A percentile compares a stretch with the other conserved stretches of the same genome.
Conservation (phyloP, 1,139 yeast species). For the Cylindricascospora bacillispora region DNA sequence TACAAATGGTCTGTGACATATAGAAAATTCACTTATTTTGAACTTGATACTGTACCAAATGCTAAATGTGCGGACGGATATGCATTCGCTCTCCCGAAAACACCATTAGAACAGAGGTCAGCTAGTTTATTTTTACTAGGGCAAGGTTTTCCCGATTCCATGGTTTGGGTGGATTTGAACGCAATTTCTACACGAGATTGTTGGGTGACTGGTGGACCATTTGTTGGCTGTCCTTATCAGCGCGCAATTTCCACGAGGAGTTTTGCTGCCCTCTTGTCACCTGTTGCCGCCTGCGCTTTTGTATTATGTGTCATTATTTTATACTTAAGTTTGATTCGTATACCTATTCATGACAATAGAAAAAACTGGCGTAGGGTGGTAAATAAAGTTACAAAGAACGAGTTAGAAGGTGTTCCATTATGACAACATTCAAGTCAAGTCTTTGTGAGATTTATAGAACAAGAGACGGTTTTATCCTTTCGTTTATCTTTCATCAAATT, state of each 20-base stretch:
- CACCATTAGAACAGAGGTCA: constrained; percentile 35
- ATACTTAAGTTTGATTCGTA: constrained; percentile 27
- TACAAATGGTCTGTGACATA: constrained; percentile 37
- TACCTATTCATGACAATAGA: constrained; percentile 44
- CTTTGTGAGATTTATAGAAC: background rate
- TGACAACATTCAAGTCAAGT: too few species aligned
- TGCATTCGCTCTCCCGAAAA: constrained; percentile 44
- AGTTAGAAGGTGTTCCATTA: constrained; percentile 56
- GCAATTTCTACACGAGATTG: constrained; percentile 63
- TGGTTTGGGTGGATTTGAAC: constrained; percentile 74
- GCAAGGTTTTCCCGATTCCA: constrained; percentile 4
- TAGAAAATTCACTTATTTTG: constrained; percentile 36
- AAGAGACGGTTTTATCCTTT: too few species aligned
- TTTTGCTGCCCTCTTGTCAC: constrained; percentile 53
- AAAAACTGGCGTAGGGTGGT: constrained; percentile 41
- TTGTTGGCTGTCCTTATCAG: constrained; percentile 69
- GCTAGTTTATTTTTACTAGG: constrained; percentile 18
- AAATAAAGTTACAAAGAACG: constrained; percentile 33
- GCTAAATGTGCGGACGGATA: constrained; percentile 43
- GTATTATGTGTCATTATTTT: constrained; percentile 34
- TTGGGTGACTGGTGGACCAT: constrained; percentile 80
- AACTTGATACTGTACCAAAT: constrained; percentile 19
- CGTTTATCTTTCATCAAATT: background rate
- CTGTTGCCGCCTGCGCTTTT: constrained; percentile 47
- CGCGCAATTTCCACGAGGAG: constrained; percentile 40